These are phyloP conservation scores for Podila verticillata DNA, from an alignment of 192 early-diverging fungal species.

Conservation along the genomic window DNA sequence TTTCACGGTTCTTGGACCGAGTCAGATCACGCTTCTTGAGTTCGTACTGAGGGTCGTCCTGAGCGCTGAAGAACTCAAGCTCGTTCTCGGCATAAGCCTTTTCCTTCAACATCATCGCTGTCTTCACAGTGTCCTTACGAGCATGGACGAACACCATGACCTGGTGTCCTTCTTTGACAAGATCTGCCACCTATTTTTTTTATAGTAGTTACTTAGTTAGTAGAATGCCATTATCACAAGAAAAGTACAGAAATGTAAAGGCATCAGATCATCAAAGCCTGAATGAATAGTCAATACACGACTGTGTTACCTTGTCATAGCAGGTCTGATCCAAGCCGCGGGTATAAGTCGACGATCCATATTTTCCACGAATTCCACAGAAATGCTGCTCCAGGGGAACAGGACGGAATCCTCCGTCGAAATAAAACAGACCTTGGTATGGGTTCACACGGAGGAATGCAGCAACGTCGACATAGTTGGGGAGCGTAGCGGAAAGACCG, in stretches of 20 bases:
- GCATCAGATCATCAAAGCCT: no score
- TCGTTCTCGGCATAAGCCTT: constrained; percentile 73
- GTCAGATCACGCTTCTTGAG: constrained; percentile 69
- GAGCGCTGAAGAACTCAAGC: constrained; percentile 69
- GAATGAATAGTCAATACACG: constrained; percentile 24
- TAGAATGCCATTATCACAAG: no score
- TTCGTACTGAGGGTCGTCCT: constrained; percentile 59
- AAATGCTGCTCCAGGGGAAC: constrained; percentile 98
- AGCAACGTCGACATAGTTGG: constrained; percentile 97
- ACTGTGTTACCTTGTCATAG: constrained; percentile 74
- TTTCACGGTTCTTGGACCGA: constrained; percentile 82
- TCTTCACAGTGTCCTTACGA: constrained; percentile 97
- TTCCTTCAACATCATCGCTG: constrained; percentile 82
- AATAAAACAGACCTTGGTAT: constrained; percentile 94
- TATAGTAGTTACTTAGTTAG: no score
- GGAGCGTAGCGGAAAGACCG: constrained; percentile 96
- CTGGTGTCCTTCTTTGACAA: constrained; percentile 89
- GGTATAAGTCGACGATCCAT: constrained; percentile 70
- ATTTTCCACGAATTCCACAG: constrained; percentile 90
- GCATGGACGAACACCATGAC: constrained; percentile 99
- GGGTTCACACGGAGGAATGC: constrained; percentile 93
- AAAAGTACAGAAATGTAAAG: constrained; percentile 4
- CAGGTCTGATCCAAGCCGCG: constrained; percentile 83
- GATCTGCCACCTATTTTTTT: constrained; percentile 55
- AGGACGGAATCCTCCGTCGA: constrained; percentile 94